A percentile compares a stretch with the other conserved stretches of the same genome.
Evolutionary conservation across 2,329 filamentous ascomycete species (phyloP).

Genomic region (Aspergillus hiratsukae): DNA sequence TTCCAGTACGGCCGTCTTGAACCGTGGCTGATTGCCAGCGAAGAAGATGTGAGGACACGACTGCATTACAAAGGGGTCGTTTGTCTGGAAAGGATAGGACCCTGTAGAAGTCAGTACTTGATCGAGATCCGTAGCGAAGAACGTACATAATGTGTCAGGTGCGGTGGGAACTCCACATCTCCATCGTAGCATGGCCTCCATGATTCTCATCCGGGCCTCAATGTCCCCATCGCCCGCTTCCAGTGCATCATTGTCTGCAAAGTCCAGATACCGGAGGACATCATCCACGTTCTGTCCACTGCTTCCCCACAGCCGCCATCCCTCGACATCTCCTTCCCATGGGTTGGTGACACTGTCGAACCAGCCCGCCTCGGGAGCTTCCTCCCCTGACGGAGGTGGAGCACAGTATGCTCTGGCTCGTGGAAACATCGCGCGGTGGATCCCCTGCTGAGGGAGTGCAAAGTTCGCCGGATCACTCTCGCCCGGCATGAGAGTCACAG

Average conservation of each 20-base stretch:
- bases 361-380: conserved; percentile 58
- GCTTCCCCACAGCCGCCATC: conserved; percentile 80
- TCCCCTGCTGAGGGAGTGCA: conserved; percentile 84
- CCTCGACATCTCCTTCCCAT: conserved; percentile 85
- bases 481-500: conserved; percentile 84
- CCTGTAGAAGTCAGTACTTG: conserved; percentile 46
- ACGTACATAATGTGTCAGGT: conserved; percentile 88
- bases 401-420: conserved; percentile 62
- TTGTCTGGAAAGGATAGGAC: conserved; percentile 93
- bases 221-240: conserved; percentile 39
- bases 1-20: conserved; percentile 66
- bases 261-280: conserved; percentile 81
- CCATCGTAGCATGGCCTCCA: conserved; percentile 94
- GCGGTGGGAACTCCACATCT: conserved; percentile 87
- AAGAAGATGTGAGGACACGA: conserved; percentile 88
- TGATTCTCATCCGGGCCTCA: conserved; percentile 74
- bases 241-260: conserved; percentile 27
- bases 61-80: conserved; percentile 84
- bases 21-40: conserved; percentile 76
- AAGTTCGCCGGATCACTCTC: conserved; percentile 81
- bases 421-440: conserved; percentile 90
- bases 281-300: conserved; percentile 93
- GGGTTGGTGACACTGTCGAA: conserved; percentile 90
- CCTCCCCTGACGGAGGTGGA: conserved; percentile 29
- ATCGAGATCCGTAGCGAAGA: not conserved